Evolutionary conservation across 176 grass and related monocot genomes (phyloP), one percentile per base, ranked within the genome.

Genomic region (Eleusine indica): DNA sequence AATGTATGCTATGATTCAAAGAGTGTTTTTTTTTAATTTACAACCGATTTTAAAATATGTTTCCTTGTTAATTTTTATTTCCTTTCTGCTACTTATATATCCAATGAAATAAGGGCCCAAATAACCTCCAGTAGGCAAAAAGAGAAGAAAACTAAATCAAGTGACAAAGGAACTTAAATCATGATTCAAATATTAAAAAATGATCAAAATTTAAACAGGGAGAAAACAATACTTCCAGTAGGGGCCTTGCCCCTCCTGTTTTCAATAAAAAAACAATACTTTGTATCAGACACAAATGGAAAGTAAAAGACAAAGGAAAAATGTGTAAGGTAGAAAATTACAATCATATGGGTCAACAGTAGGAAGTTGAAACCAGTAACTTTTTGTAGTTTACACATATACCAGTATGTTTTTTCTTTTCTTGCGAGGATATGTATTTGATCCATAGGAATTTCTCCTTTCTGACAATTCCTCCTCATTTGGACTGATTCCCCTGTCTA

Each of bases 381-480:
- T 69, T 52, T 70, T 85, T 73, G 28, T 69, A 29, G 53, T 88
- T 88, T 61, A 74, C 29, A 52, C 73, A 81, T 41, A 90, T 87
- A 90, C 88, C 88, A 87, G 69, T 80, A 90, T 90, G 79, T 48
- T 92, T 88, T 84, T 92, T 22, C 85, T 75, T 92, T 95, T 95
- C 79, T 95, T 88, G 78, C 82, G 93, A 71, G 93, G 93, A 84
- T 95, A 95, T 75, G 90, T 92, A 81, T 95, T 95, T 74, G 85
- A 35, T 28, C 93, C 90, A 4, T 88, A 95, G 52, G 75, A 18
- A 61, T 88, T 80, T 48, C 81, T 95, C 66, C 93, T 95, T 77
- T 58, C 62, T 74, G 83, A 76, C 68, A 92, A 83, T 75, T 88
- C 93, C 28, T 83, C 79, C 28, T 63, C 87, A 16, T 84, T 46